Evolutionary conservation across 805 yeast species (phyloP).

Genomic region (Saccharomycopsis sp.): DNA sequence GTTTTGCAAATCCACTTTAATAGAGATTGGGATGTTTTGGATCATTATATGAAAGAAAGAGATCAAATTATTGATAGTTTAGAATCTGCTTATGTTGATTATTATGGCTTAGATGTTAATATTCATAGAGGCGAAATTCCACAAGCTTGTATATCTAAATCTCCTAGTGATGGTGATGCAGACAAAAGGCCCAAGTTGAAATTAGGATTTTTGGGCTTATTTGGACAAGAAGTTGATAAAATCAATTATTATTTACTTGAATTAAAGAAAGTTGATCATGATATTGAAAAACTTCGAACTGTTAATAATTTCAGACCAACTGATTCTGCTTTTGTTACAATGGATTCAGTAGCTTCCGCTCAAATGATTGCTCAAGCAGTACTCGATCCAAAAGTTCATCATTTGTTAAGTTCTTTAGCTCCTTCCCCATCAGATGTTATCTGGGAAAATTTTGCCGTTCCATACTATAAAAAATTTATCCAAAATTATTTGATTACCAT

Average conservation of each 20-base stretch:
- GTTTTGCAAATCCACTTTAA: slow-evolving; percentile 33
- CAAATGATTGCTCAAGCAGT: slow-evolving; percentile 96
- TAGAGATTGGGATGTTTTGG: slow-evolving; percentile 16
- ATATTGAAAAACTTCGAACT: slow-evolving; percentile 27
- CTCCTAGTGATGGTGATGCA: slow-evolving; percentile 6
- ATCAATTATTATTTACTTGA: slow-evolving; percentile 28
- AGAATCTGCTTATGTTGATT: slow-evolving; percentile 64
- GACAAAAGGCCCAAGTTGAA: slow-evolving; percentile 20
- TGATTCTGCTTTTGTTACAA: slow-evolving; percentile 73
- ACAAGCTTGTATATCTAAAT: slow-evolving; percentile 2
- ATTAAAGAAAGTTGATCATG: slow-evolving; percentile 28
- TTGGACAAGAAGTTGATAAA: slow-evolving; percentile 25
- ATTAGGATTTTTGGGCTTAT: slow-evolving; percentile 18
- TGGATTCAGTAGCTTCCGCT: slow-evolving; percentile 92
- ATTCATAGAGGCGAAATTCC: slow-evolving; percentile 16
- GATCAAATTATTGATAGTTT: slow-evolving; percentile 40
- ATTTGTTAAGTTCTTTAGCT: slow-evolving; percentile 71
- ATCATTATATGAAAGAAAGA: slow-evolving; percentile 29
- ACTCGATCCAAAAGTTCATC: slow-evolving; percentile 78
- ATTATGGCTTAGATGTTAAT: slow-evolving; percentile 32
- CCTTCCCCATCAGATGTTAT: slow-evolving; percentile 94
- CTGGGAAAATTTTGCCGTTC: slow-evolving; percentile 81
- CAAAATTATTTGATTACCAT: slow-evolving; percentile 33
- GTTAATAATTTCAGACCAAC: slow-evolving; percentile 29
- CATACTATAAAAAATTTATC: slow-evolving; percentile 24